A percentile compares a stretch with the other conserved stretches of the same genome.
phyloP scores from a whole-genome alignment of 1,139 yeast genomes.

The Pneumocystis jirovecii region DNA sequence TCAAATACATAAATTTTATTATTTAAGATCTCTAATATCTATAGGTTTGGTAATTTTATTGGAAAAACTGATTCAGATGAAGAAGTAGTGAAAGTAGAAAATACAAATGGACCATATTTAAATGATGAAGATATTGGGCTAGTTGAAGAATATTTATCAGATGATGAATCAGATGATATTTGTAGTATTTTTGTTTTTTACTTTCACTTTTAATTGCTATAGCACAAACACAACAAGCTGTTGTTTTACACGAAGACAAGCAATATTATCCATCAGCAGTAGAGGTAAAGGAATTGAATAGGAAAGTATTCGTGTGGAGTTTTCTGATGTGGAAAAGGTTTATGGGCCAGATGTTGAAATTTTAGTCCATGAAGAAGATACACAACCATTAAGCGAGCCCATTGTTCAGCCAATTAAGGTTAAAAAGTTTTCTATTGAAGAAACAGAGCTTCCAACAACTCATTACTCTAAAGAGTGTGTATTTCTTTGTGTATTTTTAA shows the following conservation, averaged over 20 bases:
- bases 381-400: constrained; percentile 44
- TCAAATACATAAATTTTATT: background rate
- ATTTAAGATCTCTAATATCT: background rate
- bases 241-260: constrained; percentile 35
- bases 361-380: constrained; percentile 41
- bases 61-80: constrained; percentile 9
- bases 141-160: background rate
- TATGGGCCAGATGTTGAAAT: constrained; percentile 53
- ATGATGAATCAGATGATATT: constrained; percentile 3
- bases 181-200: background rate
- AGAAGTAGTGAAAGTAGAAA: background rate
- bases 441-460: constrained; percentile 40
- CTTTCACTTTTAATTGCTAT: background rate
- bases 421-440: constrained; percentile 37
- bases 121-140: background rate
- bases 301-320: background rate
- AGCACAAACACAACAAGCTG: constrained; percentile 16
- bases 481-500: background rate
- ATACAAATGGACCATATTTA: constrained; percentile 2
- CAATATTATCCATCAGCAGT: constrained; percentile 30
- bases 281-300: constrained; percentile 15
- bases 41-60: constrained; percentile 12
- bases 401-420: constrained; percentile 43
- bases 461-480: constrained; percentile 46
- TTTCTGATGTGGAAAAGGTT: constrained; percentile 16